Evolutionary conservation across 139 green algal genomes (phyloP).

Genomic region (Mesotaenium endlicherianum): DNA sequence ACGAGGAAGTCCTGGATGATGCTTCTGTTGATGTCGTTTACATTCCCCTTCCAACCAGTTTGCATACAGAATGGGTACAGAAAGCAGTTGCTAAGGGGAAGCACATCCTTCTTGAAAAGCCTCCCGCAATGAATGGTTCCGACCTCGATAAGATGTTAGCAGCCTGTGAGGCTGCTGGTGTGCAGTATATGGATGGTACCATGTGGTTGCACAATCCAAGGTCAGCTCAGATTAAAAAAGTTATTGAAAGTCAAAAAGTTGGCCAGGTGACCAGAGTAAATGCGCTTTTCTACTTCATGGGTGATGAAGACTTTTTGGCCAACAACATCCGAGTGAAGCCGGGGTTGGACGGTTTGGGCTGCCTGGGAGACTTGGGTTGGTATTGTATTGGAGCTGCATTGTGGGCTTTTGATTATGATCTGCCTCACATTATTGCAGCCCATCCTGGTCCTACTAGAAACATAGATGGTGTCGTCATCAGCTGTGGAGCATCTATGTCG

Average conservation of each 20-base stretch:
- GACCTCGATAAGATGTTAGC: conserved; percentile 32
- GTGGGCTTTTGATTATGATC: conserved; percentile 26
- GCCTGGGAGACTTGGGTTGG: conserved; percentile 33
- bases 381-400: conserved; percentile 18
- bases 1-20: conserved; percentile 58
- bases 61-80: conserved; percentile 61
- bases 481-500: conserved; percentile 6
- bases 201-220: conserved; percentile 46
- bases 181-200: conserved; percentile 40
- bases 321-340: conserved; percentile 20
- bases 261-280: conserved; percentile 6
- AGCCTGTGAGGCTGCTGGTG: conserved; percentile 3
- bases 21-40: conserved; percentile 59
- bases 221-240: background rate
- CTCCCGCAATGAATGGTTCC: conserved; percentile 35
- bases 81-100: conserved; percentile 55
- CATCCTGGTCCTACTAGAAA: background rate
- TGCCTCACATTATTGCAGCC: background rate
- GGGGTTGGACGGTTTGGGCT: conserved; percentile 18
- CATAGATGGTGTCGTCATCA: conserved; percentile 1
- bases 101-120: conserved; percentile 64
- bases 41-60: conserved; percentile 57
- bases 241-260: background rate
- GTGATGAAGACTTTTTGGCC: background rate
- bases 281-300: background rate